Base-by-base conservation (phyloP, 306 rosid genomes). In the Cicer yamashitae region DNA sequence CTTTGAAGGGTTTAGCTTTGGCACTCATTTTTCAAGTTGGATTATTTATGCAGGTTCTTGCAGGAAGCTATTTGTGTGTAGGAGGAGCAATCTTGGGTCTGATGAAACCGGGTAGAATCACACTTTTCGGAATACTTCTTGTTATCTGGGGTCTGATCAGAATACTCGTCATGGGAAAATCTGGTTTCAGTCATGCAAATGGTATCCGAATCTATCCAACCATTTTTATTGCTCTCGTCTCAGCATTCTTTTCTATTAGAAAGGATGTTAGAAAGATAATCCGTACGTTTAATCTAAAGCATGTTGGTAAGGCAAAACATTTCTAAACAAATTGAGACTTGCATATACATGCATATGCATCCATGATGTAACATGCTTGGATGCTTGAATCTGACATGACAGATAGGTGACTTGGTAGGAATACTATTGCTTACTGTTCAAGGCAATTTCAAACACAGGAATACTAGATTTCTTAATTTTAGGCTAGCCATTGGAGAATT, bases 61-160 rank as follows among this genome's bases (percentile, higher is more conserved):
- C 79, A 10, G 97, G 98, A 83, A 86, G 98, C 86, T 94, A 94
- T 76, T 75, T 94, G 52, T 76, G 87, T 4, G 96, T 90, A 20
- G 93, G 83, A 76, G 98, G 97, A 72, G 94, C 97, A 70, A 71
- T 91, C 37, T 30, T 62, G 58, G 88, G 98, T 58, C 61, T 88
- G 57, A 73, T 90, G 59, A 90, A 68, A 81, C 91, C 87, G 10
- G 90, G 96, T 5, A 88, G 94, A 84, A 83, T 82, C 89, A 82
- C 96, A 74, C 79, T 91, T 64, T 79, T 85, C 53, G 96, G 97
- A 50, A 82, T 81, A 69, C 91, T 94, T 30, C 77, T 91, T 74
- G 40, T 90, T 10, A 39, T 86, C 46, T 94, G 96, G 96, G 97
- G 94, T 51, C 78, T 94, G 45, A 70, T 81, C 62, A 87, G 85